Evolutionary conservation across 305 asterid species (phyloP).

Genomic region (Stenogyne calaminthoides): DNA sequence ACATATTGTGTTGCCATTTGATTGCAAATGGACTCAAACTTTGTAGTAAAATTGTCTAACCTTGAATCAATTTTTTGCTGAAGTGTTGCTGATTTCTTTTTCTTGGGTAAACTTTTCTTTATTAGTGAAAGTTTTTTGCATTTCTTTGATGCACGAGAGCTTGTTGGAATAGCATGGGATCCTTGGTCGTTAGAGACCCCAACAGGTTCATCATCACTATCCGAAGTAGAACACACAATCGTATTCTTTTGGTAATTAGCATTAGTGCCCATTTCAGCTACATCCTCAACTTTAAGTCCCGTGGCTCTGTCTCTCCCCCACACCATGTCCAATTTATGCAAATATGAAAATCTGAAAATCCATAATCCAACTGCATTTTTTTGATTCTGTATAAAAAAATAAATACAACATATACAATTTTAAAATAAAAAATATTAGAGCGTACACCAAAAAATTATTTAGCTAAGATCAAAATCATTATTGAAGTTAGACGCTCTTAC

Average conservation of each 20-base stretch:
- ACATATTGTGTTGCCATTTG: background rate
- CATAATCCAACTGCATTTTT: background rate
- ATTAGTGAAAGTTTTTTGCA: background rate
- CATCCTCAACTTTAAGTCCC: background rate
- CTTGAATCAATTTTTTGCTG: too few species aligned
- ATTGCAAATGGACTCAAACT: too few species aligned
- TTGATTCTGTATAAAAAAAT: background rate
- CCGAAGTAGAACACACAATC: background rate
- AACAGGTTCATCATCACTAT: background rate
- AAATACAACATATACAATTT: background rate
- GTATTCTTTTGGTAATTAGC: background rate
- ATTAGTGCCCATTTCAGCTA: background rate
- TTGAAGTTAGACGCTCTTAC: background rate
- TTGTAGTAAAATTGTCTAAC: too few species aligned
- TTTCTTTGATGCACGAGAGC: background rate
- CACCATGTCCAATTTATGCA: background rate
- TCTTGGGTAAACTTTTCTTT: background rate
- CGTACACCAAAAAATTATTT: background rate
- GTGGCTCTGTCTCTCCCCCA: background rate
- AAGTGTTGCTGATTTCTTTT: background rate
- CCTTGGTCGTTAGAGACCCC: background rate
- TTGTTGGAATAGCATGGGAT: background rate
- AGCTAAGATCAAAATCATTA: background rate
- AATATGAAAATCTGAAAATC: background rate
- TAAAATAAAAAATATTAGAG: background rate